Percentiles rank a stretch among this genome's conserved stretches.
phyloP scores from a whole-genome alignment of 345 rosid species.

The Noccaea bulbosa region DNA sequence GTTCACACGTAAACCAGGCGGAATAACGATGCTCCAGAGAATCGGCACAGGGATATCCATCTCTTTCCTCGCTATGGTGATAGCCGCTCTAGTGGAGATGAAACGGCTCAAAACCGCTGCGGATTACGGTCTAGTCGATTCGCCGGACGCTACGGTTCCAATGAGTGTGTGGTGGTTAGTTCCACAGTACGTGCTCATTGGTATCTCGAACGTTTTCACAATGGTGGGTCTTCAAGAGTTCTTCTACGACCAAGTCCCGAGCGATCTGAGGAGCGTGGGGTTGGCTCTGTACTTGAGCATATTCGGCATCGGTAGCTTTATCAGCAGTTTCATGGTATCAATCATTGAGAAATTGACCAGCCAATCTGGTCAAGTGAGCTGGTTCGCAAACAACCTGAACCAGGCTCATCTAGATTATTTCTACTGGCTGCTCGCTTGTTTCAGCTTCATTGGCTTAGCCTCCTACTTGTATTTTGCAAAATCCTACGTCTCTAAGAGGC shows the following conservation, averaged over 20 bases:
- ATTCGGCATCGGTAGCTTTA: conserved; percentile 63
- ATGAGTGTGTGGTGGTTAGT: conserved; percentile 73
- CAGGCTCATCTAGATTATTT: conserved; percentile 66
- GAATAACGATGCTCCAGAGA: conserved; percentile 73
- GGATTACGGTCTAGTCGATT: conserved; percentile 50
- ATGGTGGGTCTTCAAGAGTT: conserved; percentile 75
- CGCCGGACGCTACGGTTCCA: conserved; percentile 53
- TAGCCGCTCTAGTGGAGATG: conserved; percentile 57
- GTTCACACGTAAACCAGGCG: conserved; percentile 53
- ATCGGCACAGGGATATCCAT: conserved; percentile 62
- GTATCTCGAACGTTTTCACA: conserved; percentile 59
- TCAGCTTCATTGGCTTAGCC: conserved; percentile 49
- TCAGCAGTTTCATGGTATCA: conserved; percentile 62
- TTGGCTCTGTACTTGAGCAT: conserved; percentile 64
- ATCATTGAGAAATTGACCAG: conserved; percentile 53
- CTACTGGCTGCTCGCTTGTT: conserved; percentile 58
- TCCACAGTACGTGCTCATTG: conserved; percentile 62
- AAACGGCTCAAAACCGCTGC: conserved; percentile 55
- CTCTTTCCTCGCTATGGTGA: conserved; percentile 51
- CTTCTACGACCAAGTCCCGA: conserved; percentile 67
- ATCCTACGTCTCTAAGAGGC: conserved; percentile 49
- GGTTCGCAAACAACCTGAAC: conserved; percentile 63
- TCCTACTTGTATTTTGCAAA: conserved; percentile 50
- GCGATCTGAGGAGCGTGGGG: conserved; percentile 61
- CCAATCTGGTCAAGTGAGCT: conserved; percentile 50